These are phyloP conservation scores for Cystobasidium sp. DNA, from an alignment of 1,284 basidiomycete species.

Conservation along the genomic window DNA sequence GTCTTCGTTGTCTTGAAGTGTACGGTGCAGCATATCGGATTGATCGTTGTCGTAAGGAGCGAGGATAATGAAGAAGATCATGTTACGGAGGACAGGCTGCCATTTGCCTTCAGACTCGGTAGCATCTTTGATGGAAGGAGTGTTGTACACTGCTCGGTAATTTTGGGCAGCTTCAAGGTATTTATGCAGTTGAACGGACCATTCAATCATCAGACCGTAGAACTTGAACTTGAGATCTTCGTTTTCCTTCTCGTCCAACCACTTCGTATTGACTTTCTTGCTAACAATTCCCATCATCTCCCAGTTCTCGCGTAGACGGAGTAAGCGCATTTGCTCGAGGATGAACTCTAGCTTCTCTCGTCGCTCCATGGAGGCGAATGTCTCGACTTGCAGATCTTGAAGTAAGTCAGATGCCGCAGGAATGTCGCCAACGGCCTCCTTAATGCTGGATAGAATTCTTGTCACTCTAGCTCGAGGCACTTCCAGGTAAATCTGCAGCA, in stretches of 20 bases:
- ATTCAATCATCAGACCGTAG: constrained; percentile 95
- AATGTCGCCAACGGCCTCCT: constrained; percentile 72
- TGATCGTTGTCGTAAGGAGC: constrained; percentile 96
- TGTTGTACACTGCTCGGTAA: constrained; percentile 96
- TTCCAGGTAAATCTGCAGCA: constrained; percentile 88
- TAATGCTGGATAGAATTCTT: constrained; percentile 76
- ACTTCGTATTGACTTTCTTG: constrained; percentile 92
- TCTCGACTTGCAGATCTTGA: constrained; percentile 96
- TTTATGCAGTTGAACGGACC: constrained; percentile 78
- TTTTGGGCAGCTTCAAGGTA: constrained; percentile 95
- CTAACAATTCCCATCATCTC: constrained; percentile 87
- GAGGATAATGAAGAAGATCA: constrained; percentile 91
- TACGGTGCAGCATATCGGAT: constrained; percentile 89
- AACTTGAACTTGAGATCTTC: constrained; percentile 95
- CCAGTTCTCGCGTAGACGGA: constrained; percentile 76
- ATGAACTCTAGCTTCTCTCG: constrained; percentile 98
- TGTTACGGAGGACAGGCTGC: constrained; percentile 64
- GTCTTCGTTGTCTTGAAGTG: constrained; percentile 78
- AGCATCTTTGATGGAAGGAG: constrained; percentile 61
- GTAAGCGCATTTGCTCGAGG: constrained; percentile 96
- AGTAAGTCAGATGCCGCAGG: constrained; percentile 82
- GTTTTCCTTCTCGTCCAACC: constrained; percentile 84
- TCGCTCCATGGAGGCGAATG: constrained; percentile 97
- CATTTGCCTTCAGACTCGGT: constrained; percentile 44
- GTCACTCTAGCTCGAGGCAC: constrained; percentile 94